phyloP scores from a whole-genome alignment of 2,329 filamentous ascomycete species.

The Penicillium oxalicum region DNA sequence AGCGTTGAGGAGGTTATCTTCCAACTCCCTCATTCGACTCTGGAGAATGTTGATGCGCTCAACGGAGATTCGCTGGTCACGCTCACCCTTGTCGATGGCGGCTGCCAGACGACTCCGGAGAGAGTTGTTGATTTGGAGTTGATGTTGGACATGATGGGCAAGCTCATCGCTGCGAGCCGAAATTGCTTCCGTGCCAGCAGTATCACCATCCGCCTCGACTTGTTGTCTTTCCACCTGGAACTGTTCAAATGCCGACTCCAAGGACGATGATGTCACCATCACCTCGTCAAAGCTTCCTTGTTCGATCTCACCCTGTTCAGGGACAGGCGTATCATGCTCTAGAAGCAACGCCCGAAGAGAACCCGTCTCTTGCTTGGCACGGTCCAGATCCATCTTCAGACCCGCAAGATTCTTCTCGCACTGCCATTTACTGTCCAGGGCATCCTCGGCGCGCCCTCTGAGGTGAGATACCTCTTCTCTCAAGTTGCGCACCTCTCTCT shows the following conservation, averaged over 20 bases:
- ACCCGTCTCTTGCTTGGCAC: slow-evolving; percentile 84
- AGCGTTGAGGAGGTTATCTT: slow-evolving; percentile 75
- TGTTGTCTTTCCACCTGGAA: slow-evolving; percentile 62
- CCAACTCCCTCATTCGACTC: slow-evolving; percentile 68
- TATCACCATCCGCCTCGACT: slow-evolving; percentile 62
- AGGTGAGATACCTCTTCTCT: slow-evolving; percentile 80
- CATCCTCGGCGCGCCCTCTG: slow-evolving; percentile 82
- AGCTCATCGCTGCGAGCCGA: slow-evolving; percentile 74
- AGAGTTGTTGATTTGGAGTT: slow-evolving; percentile 69
- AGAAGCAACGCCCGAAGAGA: slow-evolving; percentile 72
- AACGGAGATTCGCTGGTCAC: slow-evolving; percentile 72
- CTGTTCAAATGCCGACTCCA: slow-evolving; percentile 68
- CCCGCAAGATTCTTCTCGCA: slow-evolving; percentile 85
- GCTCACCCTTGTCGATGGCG: slow-evolving; percentile 76
- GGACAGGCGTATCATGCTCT: slow-evolving; percentile 75
- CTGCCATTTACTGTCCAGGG: slow-evolving; percentile 91
- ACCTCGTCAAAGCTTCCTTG: slow-evolving; percentile 38
- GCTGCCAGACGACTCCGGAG: slow-evolving; percentile 71
- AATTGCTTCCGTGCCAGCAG: slow-evolving; percentile 64
- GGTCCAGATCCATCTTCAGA: slow-evolving; percentile 93
- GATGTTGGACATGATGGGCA: slow-evolving; percentile 69
- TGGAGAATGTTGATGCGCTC: slow-evolving; percentile 80
- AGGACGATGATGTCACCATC: slow-evolving; percentile 61
- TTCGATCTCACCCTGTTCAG: slow-evolving; percentile 51
- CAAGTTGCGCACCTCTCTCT: slow-evolving; percentile 72